Evolutionary conservation across 345 rosid genomes (phyloP), one percentile per base, ranked within the genome.

Genomic region (Heritiera littoralis): DNA sequence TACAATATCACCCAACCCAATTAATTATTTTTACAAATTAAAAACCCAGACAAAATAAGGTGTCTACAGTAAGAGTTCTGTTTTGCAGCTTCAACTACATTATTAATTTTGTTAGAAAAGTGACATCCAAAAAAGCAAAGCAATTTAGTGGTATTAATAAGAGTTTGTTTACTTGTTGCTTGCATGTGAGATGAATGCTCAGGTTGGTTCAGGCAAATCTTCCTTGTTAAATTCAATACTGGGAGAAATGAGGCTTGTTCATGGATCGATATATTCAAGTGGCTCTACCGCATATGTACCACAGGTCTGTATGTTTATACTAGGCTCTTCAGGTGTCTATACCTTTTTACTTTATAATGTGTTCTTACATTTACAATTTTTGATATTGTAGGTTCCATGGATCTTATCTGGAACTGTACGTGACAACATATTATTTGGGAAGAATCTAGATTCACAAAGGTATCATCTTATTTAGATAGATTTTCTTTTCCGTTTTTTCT

Each of bases 131-230:
- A 7, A 9, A 67, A 23, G 41, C 9, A 28, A 49, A 71, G 20
- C 14, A 18, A 28, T 7, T 28, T 71, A 49, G 58, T 49, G 17
- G 40, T 49, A 30, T 5, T 45, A 68, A 45, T 43, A 45, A 43
- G 73, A 68, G 41, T 7, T 48, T 23, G 46, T 49, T 28, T 68
- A 66, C 35, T 40, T 71, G 15, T 40, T 71, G 28, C 28, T 51
- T 71, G 43, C 60, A 52, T 30, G 60, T 23, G 13, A 51, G 43
- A 71, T 13, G 20, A 72, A 51, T 30, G 59, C 86, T 80, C 90
- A 95, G 99, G 99, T 95, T 74, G 97, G 99, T 77, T 93, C 97
- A 49, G 99, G 99, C 68, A 93, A 95, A 87, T 93, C 99, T 77
- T 93, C 99, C 72, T 86, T 95, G 85, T 81, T 95, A 81, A 85